A percentile compares a stretch with the other conserved stretches of the same genome.
Conservation (phyloP, 805 yeast genomes). For the Candida namnaoensis region DNA sequence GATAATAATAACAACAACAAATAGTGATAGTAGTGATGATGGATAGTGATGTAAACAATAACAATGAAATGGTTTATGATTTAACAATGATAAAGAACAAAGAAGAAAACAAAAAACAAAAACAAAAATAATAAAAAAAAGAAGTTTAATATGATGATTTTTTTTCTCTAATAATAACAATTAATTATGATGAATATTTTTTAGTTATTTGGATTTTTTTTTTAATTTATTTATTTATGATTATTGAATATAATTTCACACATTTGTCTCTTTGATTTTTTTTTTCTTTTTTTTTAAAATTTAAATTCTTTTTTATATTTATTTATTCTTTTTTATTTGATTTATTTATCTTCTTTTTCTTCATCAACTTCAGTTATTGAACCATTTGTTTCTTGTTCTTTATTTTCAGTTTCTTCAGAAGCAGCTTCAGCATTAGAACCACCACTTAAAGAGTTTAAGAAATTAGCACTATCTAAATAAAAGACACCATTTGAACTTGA, state of each 20-base stretch:
- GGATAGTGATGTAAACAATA: too few species aligned
- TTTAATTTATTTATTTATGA: too few species aligned
- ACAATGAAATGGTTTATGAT: too few species aligned
- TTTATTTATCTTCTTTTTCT: conserved; percentile 1
- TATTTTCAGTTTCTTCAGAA: too few species aligned
- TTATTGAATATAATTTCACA: neutral
- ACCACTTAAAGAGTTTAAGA: conserved; percentile 40
- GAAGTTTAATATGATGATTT: neutral
- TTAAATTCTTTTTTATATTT: conserved; percentile 13
- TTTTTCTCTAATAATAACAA: neutral
- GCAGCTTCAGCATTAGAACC: neutral
- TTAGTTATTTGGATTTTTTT: too few species aligned
- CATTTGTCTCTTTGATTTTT: neutral
- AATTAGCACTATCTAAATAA: conserved; percentile 54
- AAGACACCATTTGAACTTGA: conserved; percentile 44
- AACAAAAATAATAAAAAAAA: too few species aligned
- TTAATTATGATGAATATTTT: too few species aligned
- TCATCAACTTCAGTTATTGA: neutral
- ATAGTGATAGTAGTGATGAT: too few species aligned
- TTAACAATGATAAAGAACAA: too few species aligned
- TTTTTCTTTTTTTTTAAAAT: conserved; percentile 1
- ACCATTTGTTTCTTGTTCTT: too few species aligned
- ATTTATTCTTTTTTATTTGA: conserved; percentile 1
- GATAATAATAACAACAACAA: too few species aligned
- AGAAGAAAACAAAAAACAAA: too few species aligned